Percentiles rank a stretch among this genome's conserved stretches.
phyloP scores from a whole-genome alignment of 169 alveolate genomes.

The Plasmodium yoelii region DNA sequence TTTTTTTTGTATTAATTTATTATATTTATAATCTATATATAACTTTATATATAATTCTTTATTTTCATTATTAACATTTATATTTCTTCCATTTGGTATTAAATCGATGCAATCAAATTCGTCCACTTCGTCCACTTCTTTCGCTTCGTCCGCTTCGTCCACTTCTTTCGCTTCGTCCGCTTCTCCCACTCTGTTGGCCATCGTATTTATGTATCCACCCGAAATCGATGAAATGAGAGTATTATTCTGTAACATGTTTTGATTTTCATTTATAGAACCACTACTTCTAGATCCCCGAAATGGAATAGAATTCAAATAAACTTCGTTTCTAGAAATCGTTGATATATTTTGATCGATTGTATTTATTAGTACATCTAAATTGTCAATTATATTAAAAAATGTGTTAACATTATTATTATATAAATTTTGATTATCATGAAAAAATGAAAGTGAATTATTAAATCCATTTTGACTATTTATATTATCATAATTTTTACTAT shows the following conservation, averaged over 20 bases:
- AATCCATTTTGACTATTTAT: not conserved
- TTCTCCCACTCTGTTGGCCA: too few relatives aligned
- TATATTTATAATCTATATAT: constrained; percentile 92
- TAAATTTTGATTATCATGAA: not conserved
- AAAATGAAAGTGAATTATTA: not conserved
- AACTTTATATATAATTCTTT: constrained; percentile 90
- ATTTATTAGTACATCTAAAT: constrained; percentile 16
- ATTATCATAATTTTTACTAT: not conserved
- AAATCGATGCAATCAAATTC: constrained; percentile 77
- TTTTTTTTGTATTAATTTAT: constrained; percentile 88
- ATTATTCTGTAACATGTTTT: not conserved
- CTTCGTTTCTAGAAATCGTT: constrained; percentile 11
- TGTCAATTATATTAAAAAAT: constrained; percentile 36
- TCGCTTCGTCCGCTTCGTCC: too few relatives aligned
- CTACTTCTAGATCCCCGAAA: not conserved
- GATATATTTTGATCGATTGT: constrained; percentile 17
- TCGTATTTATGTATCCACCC: not conserved
- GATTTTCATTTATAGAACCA: not conserved
- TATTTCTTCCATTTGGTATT: constrained; percentile 83
- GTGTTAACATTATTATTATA: constrained; percentile 22
- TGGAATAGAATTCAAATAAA: not conserved
- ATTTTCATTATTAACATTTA: constrained; percentile 85
- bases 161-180: too few relatives aligned
- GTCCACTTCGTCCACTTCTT: too few relatives aligned
- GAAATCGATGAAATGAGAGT: too few relatives aligned